Evolutionary conservation across 495 filamentous ascomycete genomes (phyloP).

Genomic region (Entonaema liquescens): DNA sequence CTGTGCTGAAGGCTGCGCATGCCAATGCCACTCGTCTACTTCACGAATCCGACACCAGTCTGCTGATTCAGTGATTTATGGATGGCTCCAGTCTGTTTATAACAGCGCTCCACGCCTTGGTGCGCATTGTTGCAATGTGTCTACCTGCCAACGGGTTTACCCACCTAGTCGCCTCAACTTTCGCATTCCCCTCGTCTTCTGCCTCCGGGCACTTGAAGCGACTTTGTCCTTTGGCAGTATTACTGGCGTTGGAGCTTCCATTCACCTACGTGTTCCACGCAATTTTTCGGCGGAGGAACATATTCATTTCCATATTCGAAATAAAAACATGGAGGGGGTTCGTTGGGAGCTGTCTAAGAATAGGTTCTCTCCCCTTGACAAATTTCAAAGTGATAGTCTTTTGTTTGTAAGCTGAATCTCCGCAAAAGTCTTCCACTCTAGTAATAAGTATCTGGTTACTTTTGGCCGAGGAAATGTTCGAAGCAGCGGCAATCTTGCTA

Average conservation of each 20-base stretch:
- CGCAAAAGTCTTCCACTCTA: neutral
- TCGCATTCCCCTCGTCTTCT: constrained; percentile 24
- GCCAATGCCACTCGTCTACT: constrained; percentile 24
- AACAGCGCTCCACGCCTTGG: constrained; percentile 13
- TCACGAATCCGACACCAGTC: constrained; percentile 8
- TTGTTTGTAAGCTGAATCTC: constrained; percentile 8
- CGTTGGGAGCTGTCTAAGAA: neutral
- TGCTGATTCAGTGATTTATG: constrained; percentile 2
- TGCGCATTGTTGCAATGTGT: constrained; percentile 6
- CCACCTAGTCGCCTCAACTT: constrained; percentile 11
- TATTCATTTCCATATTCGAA: neutral
- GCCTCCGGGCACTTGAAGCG: constrained; percentile 13
- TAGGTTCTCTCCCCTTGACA: constrained; percentile 10
- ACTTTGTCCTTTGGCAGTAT: constrained; percentile 13
- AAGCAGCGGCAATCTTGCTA: neutral
- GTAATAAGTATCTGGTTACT: neutral
- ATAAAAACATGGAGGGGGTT: neutral
- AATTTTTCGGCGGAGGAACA: neutral
- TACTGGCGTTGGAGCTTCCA: constrained; percentile 17
- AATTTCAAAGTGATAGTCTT: fast-evolving
- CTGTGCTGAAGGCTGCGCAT: constrained; percentile 14
- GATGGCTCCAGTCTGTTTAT: constrained; percentile 24
- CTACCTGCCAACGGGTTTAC: constrained; percentile 8
- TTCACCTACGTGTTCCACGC: constrained; percentile 15
- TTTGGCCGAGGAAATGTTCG: neutral